A percentile compares a stretch with the other conserved stretches of the same genome.
phyloP scores from a whole-genome alignment of 75 land plant species.

The Cupressus sempervirens region DNA sequence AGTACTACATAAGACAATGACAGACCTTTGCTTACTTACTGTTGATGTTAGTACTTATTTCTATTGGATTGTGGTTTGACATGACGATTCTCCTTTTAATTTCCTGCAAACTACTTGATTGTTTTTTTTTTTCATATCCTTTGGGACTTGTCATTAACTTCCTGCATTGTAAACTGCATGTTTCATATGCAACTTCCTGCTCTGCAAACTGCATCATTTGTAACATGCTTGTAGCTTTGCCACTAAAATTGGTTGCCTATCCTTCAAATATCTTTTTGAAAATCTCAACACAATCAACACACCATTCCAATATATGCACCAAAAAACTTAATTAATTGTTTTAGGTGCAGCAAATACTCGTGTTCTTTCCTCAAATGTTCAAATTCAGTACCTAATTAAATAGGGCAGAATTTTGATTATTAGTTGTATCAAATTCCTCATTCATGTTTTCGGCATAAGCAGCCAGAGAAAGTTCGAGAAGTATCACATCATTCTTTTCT shows the following conservation, averaged over 20 bases:
- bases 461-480: conserved; percentile 35
- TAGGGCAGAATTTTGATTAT: conserved; percentile 24
- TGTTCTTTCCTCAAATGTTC: conserved; percentile 26
- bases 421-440: neutral
- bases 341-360: conserved; percentile 10
- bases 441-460: conserved; percentile 21
- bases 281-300: conserved; percentile 14
- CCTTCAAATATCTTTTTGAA: conserved; percentile 28
- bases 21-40: no score
- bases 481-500: conserved; percentile 45
- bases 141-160: no score
- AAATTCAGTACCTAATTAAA: conserved; percentile 20
- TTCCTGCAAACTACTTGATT: no score
- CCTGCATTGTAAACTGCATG: no score
- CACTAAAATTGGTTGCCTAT: conserved; percentile 15
- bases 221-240: conserved; percentile 18
- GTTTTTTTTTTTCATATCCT: no score
- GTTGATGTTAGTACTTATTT: no score
- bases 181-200: no score
- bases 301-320: conserved; percentile 19
- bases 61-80: no score
- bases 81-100: no score
- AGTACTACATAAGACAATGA: no score
- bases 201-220: conserved; percentile 10
- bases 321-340: conserved; percentile 11